Evolutionary conservation across 192 early-diverging fungal species (phyloP), one percentile per base, ranked within the genome.

Genomic region (Backusella circina): DNA sequence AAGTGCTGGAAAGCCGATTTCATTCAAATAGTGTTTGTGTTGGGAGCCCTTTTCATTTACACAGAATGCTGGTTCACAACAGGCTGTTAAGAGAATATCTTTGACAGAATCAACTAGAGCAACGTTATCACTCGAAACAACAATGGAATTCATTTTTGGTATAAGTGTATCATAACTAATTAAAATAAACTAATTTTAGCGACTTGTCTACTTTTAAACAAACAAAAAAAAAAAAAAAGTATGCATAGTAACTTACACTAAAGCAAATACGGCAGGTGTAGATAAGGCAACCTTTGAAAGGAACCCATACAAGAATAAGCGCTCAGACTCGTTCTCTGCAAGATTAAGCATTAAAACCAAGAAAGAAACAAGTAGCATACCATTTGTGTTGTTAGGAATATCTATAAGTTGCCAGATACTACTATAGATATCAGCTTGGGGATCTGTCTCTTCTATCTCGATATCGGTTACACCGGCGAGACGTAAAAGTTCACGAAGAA

Each of bases 291-390:
- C 90, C 76, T 94, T 91, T n/a, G 91, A 86, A 36, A 95, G 76
- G 80, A 92, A 90, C 9, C 87, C 88, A 54, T 94, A 95, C 13
- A 95, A 82, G 65, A 90, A 94, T 31, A 88, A 44, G 12, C 87
- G 80, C 80, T 95, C 94, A 2, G 79, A 79, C 33, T 94, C 94
- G 26, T 86, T 85, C 41, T 94, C 91, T 1, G 91, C 83, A 65
- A 80, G 84, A 76, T 92, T 87, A 28, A 95, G 80, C 86, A 95
- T 88, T 0, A 83, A 84, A n/a, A 88, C 89, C 73, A 94, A 76
- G 65, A 91, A 71, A 1, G 90, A 86, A 15, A 91, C 77, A 41
- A 91, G 73, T n/a, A 93, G 74, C 23, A 91, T 75, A 2, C 87
- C 88, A 15, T 86, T 86, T 9, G 79, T 82, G 57, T 92, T 87